Conservation (phyloP, 75 land plant species). For the Sequoiadendron giganteum region DNA sequence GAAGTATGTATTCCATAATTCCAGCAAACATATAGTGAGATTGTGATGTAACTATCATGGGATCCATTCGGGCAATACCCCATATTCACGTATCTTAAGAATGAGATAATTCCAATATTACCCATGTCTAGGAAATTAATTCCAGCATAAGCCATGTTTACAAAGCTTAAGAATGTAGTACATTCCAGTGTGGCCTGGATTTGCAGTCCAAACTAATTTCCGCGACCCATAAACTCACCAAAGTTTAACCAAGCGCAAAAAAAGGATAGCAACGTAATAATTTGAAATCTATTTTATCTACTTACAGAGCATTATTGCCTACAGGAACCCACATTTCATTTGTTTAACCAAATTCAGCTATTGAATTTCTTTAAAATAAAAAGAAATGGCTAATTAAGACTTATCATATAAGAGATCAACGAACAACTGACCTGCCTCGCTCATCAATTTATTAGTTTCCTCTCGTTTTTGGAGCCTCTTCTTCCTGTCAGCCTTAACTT, state of each 20-base stretch:
- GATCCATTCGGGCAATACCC: neutral
- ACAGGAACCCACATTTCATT: neutral
- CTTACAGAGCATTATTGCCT: neutral
- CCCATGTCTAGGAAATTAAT: neutral
- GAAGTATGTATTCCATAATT: neutral
- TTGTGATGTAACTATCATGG: neutral
- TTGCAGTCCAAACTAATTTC: neutral
- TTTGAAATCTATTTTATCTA: neutral
- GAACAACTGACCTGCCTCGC: conserved; percentile 65
- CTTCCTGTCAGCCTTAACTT: conserved; percentile 83
- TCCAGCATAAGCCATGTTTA: neutral
- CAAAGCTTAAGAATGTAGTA: neutral
- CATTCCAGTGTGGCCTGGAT: too few relatives aligned
- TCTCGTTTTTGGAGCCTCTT: conserved; percentile 74
- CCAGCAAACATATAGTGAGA: neutral
- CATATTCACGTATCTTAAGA: neutral
- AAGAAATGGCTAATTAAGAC: neutral
- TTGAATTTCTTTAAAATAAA: neutral
- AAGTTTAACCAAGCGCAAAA: neutral
- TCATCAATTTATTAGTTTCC: conserved; percentile 50
- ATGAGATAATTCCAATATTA: neutral
- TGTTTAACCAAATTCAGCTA: neutral
- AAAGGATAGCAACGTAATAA: neutral
- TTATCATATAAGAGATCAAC: neutral
- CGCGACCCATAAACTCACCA: neutral